Evolutionary conservation across 495 filamentous ascomycete species (phyloP).

Genomic region (Podospora comata): DNA sequence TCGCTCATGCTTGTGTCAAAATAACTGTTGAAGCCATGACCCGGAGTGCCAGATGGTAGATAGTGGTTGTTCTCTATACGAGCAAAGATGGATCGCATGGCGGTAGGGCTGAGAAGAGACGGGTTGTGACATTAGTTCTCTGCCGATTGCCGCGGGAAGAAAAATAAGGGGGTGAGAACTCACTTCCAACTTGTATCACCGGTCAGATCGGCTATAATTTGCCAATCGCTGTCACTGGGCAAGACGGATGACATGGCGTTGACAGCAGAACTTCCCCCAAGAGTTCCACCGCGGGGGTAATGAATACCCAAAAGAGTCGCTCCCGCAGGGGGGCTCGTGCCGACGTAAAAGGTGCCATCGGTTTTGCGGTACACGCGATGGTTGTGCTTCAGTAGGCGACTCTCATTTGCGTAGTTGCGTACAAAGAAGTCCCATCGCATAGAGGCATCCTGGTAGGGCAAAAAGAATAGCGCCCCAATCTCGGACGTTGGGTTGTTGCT

Average conservation of each 20-base stretch:
- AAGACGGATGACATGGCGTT: slow-evolving; percentile 39
- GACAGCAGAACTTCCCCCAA: slow-evolving; percentile 44
- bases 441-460: slow-evolving; percentile 37
- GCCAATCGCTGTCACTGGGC: slow-evolving; percentile 39
- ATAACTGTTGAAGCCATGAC: slow-evolving; percentile 43
- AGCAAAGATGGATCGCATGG: slow-evolving; percentile 38
- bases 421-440: slow-evolving; percentile 47
- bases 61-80: slow-evolving; percentile 42
- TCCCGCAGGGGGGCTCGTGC: slow-evolving; percentile 35
- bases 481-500: slow-evolving; percentile 41
- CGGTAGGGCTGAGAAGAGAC: slow-evolving; percentile 8
- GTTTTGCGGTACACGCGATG: slow-evolving; percentile 36
- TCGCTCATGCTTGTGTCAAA: slow-evolving; percentile 35
- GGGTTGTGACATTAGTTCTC: slow-evolving; percentile 3
- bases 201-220: slow-evolving; percentile 30
- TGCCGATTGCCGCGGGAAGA: not conserved
- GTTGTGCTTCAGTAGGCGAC: slow-evolving; percentile 34
- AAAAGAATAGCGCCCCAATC: slow-evolving; percentile 35
- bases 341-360: slow-evolving; percentile 42
- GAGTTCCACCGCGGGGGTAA: slow-evolving; percentile 44
- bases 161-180: not conserved
- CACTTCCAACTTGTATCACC: slow-evolving; percentile 39
- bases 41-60: slow-evolving; percentile 29
- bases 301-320: slow-evolving; percentile 40
- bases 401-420: slow-evolving; percentile 39